Conservation (phyloP, 2,329 filamentous ascomycete genomes). For the Catunica adiposa region DNA sequence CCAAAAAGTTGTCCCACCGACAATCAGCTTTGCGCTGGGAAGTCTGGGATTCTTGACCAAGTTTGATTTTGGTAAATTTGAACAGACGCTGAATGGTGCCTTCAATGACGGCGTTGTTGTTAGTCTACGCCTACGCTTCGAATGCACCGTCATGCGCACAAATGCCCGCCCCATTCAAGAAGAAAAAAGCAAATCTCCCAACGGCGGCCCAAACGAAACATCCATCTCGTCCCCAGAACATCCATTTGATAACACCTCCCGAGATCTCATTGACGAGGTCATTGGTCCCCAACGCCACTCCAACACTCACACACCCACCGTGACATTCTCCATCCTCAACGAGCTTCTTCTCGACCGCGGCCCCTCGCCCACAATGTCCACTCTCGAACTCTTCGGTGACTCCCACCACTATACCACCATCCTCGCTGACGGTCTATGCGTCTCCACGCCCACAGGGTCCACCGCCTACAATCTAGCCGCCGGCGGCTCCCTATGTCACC, state of each 20-base stretch:
- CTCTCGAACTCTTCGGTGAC: slow-evolving; percentile 82
- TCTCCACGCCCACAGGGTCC: slow-evolving; percentile 85
- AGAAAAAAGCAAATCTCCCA: neutral
- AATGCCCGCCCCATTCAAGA: slow-evolving; percentile 25
- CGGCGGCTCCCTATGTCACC: slow-evolving; percentile 87
- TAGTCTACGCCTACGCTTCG: slow-evolving; percentile 73
- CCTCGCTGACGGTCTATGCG: slow-evolving; percentile 80
- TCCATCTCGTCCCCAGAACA: neutral
- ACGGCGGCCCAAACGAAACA: neutral
- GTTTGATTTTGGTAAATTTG: slow-evolving; percentile 72
- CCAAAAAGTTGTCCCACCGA: slow-evolving; percentile 83
- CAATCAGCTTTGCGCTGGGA: slow-evolving; percentile 78
- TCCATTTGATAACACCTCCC: neutral
- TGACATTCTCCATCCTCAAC: slow-evolving; percentile 80
- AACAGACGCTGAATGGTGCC: slow-evolving; percentile 49
- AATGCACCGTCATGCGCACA: slow-evolving; percentile 83
- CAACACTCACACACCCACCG: slow-evolving; percentile 56
- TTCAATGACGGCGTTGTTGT: slow-evolving; percentile 78
- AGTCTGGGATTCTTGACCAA: slow-evolving; percentile 92
- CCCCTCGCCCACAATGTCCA: slow-evolving; percentile 86
- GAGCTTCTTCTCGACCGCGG: slow-evolving; percentile 93
- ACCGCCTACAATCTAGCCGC: slow-evolving; percentile 93
- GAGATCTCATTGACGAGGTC: slow-evolving; percentile 72
- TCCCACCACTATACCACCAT: slow-evolving; percentile 91
- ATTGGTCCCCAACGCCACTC: slow-evolving; percentile 35